Evolutionary conservation across 306 rosid genomes (phyloP), one percentile per base, ranked within the genome.

Genomic region (Neltuma alba): DNA sequence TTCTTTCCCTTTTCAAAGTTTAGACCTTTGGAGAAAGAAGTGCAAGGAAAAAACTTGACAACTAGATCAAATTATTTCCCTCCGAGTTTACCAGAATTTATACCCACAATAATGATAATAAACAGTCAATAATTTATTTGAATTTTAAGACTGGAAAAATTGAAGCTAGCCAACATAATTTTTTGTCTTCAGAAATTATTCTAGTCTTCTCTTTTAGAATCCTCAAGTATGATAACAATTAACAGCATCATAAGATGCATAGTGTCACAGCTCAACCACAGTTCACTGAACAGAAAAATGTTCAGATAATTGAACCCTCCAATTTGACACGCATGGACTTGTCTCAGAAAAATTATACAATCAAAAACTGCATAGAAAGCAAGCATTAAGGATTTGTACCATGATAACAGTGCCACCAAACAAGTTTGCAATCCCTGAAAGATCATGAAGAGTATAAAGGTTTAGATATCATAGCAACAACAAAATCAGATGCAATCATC

Each of bases 341-440:
- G 40, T 25, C 77, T 28, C 7, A 34, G 61, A 30, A 55, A 38
- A 36, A 14, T 30, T 40, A 23, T 38, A 82, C 38, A 62, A 34
- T 50, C 34, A 21, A 40, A 67, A 76, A 61, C 28, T 79, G 44
- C 52, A 64, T 0, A 31, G 40, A 8, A 78, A 70, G 33, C 70
- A 68, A 72, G 52, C 36, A 71, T 45, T 47, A 68, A 79, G 47
- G 52, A 81, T 66, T 83, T 70, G 68, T 89, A 96, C 99, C 99
- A 90, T 73, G 97, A 91, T 31, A 96, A 76, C 75, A 93, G 80
- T 82, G 97, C 88, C 86, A 90, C 97, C 89, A 93, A 88, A 87
- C 99, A 96, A 76, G 99, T 96, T 91, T 96, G 99, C 79, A 96
- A 88, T 73, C 99, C 99, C 99, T 96, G 94, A 54, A 81, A 81